Percentiles rank a stretch among this genome's conserved stretches.
These are phyloP conservation scores for Protea cynaroides DNA, from an alignment of 164 flowering plant genomes.

Conservation along the genomic window DNA sequence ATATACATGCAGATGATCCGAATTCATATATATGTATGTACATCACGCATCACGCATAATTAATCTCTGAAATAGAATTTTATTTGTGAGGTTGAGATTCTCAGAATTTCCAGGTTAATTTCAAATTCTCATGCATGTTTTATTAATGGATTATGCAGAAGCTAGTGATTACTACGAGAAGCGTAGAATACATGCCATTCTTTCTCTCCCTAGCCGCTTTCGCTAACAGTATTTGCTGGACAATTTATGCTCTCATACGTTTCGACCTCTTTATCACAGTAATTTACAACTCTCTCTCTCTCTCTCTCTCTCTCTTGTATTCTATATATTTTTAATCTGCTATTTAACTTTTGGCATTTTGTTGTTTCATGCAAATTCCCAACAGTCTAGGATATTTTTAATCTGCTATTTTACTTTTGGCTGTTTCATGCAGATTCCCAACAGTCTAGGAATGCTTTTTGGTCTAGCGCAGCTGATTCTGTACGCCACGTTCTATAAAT, in stretches of 20 bases:
- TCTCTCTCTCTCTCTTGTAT: constrained; percentile 3
- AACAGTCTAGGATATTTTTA: no score
- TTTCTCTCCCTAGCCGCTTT: constrained; percentile 48
- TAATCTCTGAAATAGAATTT: no score
- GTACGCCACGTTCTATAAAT: constrained; percentile 64
- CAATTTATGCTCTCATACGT: constrained; percentile 54
- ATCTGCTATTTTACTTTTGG: no score
- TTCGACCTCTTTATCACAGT: constrained; percentile 63
- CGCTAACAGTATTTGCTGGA: constrained; percentile 61
- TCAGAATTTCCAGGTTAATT: no score
- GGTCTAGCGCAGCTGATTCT: constrained; percentile 49
- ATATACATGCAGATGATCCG: no score
- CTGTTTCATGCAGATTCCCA: constrained; percentile 47
- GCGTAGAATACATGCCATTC: constrained; percentile 83
- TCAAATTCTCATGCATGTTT: no score
- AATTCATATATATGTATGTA: constrained; percentile 59
- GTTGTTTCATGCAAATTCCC: constrained; percentile 28
- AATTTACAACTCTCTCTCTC: no score
- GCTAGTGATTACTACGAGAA: constrained; percentile 61
- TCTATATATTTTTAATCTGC: no score
- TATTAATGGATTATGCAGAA: no score
- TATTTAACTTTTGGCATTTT: no score
- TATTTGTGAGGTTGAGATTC: neutral
- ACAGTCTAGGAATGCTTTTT: constrained; percentile 53
- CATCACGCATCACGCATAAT: neutral